Percentiles rank a stretch among this genome's conserved stretches.
These are phyloP conservation scores for Maudiozyma pseudohumilis DNA, from an alignment of 805 yeast species.

Conservation along the genomic window DNA sequence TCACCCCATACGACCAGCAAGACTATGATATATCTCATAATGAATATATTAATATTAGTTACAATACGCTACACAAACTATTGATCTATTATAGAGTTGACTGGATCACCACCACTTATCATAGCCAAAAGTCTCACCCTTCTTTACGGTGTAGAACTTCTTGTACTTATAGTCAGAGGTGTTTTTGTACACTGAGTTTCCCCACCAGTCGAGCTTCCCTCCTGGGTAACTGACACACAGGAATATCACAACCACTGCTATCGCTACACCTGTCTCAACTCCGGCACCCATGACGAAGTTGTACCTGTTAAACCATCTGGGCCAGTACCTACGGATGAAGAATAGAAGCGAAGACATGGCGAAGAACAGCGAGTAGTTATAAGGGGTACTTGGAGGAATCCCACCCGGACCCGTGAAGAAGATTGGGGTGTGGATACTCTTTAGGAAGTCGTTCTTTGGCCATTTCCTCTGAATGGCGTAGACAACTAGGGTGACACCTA, in stretches of 20 bases:
- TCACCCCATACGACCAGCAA: too few relatives aligned
- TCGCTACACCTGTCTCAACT: conserved; percentile 55
- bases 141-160: conserved; percentile 28
- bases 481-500: conserved; percentile 14
- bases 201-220: conserved; percentile 46
- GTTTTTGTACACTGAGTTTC: conserved; percentile 40
- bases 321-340: conserved; percentile 37
- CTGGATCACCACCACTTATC: conserved; percentile 34
- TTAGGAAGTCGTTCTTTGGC: conserved; percentile 25
- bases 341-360: conserved; percentile 37
- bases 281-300: conserved; percentile 52
- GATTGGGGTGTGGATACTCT: conserved; percentile 48
- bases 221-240: conserved; percentile 41
- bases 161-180: conserved; percentile 29
- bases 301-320: conserved; percentile 51
- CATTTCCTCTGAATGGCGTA: conserved; percentile 8
- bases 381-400: conserved; percentile 69
- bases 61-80: too few relatives aligned
- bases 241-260: conserved; percentile 46
- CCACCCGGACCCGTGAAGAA: conserved; percentile 51
- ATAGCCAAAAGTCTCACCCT: conserved; percentile 43
- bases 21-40: too few relatives aligned
- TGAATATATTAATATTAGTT: too few relatives aligned
- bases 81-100: too few relatives aligned
- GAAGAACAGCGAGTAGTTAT: conserved; percentile 50